phyloP scores from a whole-genome alignment of 2,329 filamentous ascomycete species.

The Exophiala viscosa region DNA sequence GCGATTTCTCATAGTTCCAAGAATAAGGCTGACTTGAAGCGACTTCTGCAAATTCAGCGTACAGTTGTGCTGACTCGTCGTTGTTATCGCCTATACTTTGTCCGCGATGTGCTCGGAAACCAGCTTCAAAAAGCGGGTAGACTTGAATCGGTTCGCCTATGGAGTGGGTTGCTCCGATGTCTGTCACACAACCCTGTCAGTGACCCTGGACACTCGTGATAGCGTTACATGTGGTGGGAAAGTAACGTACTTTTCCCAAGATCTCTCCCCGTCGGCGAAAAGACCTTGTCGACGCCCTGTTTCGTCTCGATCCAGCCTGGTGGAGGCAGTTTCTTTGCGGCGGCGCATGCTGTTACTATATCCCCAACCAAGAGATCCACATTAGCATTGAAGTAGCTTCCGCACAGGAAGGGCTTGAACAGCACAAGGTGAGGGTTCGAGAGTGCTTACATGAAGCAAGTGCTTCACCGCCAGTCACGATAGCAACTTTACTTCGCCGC shows the following conservation, averaged over 20 bases:
- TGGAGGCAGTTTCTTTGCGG: conserved; percentile 53
- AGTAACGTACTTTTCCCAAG: conserved; percentile 39
- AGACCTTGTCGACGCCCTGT: conserved; percentile 46
- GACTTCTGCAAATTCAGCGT: conserved; percentile 58
- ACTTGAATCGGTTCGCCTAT: conserved; percentile 64
- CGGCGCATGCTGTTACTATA: conserved; percentile 52
- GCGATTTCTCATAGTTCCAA: conserved; percentile 54
- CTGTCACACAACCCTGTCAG: conserved; percentile 38
- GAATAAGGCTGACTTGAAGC: conserved; percentile 52
- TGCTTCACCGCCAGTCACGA: conserved; percentile 63
- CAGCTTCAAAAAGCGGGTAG: conserved; percentile 66
- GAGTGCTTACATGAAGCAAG: conserved; percentile 49
- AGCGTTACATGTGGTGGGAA: too few species aligned
- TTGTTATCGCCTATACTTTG: conserved; percentile 57
- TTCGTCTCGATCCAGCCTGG: conserved; percentile 56
- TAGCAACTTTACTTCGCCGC: conserved; percentile 53
- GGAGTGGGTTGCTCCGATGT: conserved; percentile 54
- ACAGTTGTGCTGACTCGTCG: conserved; percentile 57
- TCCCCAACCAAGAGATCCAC: background rate
- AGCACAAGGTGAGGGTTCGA: conserved; percentile 3
- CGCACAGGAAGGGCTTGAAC: too few species aligned
- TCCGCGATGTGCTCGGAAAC: conserved; percentile 53
- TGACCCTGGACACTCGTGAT: too few species aligned
- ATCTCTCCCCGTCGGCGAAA: conserved; percentile 49
- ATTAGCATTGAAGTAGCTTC: too few species aligned